Base-by-base conservation (phyloP, 148 eudicot species). In the Nepenthes gracilis region DNA sequence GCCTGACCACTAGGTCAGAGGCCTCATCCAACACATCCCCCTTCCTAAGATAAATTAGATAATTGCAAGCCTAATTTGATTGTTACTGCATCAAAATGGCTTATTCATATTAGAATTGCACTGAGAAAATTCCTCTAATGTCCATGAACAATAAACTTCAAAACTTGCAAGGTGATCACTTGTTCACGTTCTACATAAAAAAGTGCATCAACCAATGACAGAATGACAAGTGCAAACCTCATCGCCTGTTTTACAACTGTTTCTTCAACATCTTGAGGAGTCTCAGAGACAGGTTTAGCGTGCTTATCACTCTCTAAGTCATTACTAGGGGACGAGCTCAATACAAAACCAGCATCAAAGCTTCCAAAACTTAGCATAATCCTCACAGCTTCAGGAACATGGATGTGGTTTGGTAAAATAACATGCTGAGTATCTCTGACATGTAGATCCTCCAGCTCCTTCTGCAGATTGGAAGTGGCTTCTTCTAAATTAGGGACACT, bases 361-460 rank as follows among this genome's bases (percentile, higher is more conserved):
- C 97, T 90, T 75, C 95, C 97, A 74, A 90, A 90, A 67, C 79
- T 78, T 59, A 90, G 78, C 58, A 85, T 78, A 51, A 85, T 64
- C 65, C 87, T 85, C 62, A 82, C 88, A 70, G 77, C 75, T 60
- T 86, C 94, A 64, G 97, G 94, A 10, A 89, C 88, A 75, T 80
- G 94, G 43, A 89, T 78, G 72, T 89, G 90, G 70, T 77, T 80
- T 23, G 97, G 94, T 62, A 89, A 78, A 68, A 89, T 82, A 64
- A 89, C 97, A 72, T 86, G 84, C 65, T 76, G 80, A 53, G 61
- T 67, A 45, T 79, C 90, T 68, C 78, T 77, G 55, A 82, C 77
- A 63, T 73, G 78, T 13, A 77, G 62, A 33, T 73, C 70, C 68
- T 86, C 88, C 40, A 88, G 69, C 67, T 79, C 80, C 74, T 64